A percentile compares a stretch with the other conserved stretches of the same genome.
Conservation (phyloP, 768 basidiomycete genomes). For the Exidia glandulosa region DNA sequence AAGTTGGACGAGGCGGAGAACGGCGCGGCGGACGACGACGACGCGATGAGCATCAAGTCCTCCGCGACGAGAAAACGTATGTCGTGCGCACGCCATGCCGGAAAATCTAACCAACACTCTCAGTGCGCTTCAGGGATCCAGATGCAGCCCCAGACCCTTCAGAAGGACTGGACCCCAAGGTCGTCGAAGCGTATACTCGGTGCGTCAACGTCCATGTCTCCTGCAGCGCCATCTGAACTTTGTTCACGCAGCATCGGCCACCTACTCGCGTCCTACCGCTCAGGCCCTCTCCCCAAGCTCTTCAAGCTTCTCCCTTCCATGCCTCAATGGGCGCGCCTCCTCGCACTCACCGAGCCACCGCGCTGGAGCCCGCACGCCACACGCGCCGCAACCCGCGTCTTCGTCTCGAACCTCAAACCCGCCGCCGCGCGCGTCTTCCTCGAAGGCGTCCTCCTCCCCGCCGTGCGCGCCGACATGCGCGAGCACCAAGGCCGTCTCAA, state of each 20-base stretch:
- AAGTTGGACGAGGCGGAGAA: constrained; percentile 68
- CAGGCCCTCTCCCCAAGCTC: constrained; percentile 88
- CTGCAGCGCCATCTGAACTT: constrained; percentile 4
- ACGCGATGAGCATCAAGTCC: neutral
- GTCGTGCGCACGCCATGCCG: constrained; percentile 32
- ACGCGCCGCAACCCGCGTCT: constrained; percentile 86
- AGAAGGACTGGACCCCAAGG: constrained; percentile 79
- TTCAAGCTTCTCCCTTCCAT: constrained; percentile 98
- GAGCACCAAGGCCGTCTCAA: constrained; percentile 50
- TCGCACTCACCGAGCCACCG: constrained; percentile 86
- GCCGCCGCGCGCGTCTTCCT: constrained; percentile 87
- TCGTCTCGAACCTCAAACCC: constrained; percentile 95
- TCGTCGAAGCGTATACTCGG: constrained; percentile 91
- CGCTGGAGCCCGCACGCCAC: constrained; percentile 95
- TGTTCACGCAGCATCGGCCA: constrained; percentile 55
- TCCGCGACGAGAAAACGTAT: constrained; percentile 26
- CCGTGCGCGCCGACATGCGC: constrained; percentile 79
- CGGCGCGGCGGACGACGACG: constrained; percentile 34
- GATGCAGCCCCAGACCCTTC: constrained; percentile 55
- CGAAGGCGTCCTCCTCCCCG: constrained; percentile 82
- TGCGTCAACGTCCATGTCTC: constrained; percentile 29
- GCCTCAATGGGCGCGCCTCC: constrained; percentile 89
- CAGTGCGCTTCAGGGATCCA: constrained; percentile 1
- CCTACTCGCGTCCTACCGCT: constrained; percentile 81
- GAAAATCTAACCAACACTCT: constrained; percentile 1